Conservation (phyloP, 768 basidiomycete species). For the Kwoniella shandongensis region DNA sequence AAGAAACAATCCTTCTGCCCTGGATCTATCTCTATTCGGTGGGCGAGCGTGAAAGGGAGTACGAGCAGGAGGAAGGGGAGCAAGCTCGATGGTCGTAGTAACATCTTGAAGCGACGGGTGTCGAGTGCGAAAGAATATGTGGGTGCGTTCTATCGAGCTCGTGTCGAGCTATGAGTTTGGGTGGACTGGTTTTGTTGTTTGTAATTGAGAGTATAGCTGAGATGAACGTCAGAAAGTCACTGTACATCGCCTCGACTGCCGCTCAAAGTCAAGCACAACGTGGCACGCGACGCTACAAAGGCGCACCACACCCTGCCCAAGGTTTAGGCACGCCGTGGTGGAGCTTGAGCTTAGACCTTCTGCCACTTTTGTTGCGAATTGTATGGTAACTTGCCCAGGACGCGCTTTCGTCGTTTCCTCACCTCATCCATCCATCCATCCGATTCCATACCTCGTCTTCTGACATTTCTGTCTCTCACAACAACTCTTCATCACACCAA, state of each 20-base stretch:
- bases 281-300: slow-evolving; percentile 21
- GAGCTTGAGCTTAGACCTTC: too few species aligned
- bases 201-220: too few species aligned
- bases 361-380: too few species aligned
- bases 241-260: not conserved
- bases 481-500: too few species aligned
- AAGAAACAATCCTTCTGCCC: slow-evolving; percentile 52
- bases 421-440: not conserved
- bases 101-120: slow-evolving; percentile 3
- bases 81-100: slow-evolving; percentile 5
- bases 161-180: too few species aligned
- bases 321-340: slow-evolving; percentile 9
- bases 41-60: slow-evolving; percentile 29
- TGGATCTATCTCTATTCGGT: slow-evolving; percentile 52
- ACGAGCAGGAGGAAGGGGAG: slow-evolving; percentile 10
- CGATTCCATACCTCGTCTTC: not conserved
- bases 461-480: not conserved
- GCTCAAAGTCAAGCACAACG: not conserved
- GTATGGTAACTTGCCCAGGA: too few species aligned
- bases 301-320: not conserved
- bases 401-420: not conserved
- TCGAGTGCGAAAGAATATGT: too few species aligned
- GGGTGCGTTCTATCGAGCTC: too few species aligned
- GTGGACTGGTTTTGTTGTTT: too few species aligned
- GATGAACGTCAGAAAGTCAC: too few species aligned